Evolutionary conservation across 2,329 filamentous ascomycete genomes (phyloP).

Genomic region (Fusarium caatingaense): DNA sequence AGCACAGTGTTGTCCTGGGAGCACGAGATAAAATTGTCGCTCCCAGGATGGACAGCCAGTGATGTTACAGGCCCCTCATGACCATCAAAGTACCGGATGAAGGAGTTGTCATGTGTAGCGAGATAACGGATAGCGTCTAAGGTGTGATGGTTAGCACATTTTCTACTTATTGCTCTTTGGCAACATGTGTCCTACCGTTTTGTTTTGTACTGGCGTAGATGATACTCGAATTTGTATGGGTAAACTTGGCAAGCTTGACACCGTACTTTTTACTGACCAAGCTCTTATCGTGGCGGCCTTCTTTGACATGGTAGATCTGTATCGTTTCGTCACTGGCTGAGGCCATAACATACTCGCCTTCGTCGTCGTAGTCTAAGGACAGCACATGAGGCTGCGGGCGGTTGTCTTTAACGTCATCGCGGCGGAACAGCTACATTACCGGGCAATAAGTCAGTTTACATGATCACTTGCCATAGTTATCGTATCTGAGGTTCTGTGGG

Average conservation of each 20-base stretch:
- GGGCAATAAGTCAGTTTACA: neutral
- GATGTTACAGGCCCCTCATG: slow-evolving; percentile 88
- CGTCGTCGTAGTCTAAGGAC: slow-evolving; percentile 96
- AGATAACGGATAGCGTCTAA: slow-evolving; percentile 85
- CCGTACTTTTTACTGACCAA: slow-evolving; percentile 97
- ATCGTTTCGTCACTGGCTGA: slow-evolving; percentile 95
- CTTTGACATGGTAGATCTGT: slow-evolving; percentile 93
- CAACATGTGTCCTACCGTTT: slow-evolving; percentile 69
- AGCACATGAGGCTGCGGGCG: slow-evolving; percentile 74
- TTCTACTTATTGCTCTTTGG: neutral
- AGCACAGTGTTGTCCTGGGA: slow-evolving; percentile 90
- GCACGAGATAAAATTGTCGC: slow-evolving; percentile 92
- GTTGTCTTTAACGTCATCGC: slow-evolving; percentile 65
- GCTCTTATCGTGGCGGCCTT: slow-evolving; percentile 89
- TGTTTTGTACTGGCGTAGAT: slow-evolving; percentile 97
- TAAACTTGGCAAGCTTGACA: slow-evolving; percentile 92
- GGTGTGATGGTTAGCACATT: neutral
- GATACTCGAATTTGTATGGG: slow-evolving; percentile 89
- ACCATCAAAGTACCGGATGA: slow-evolving; percentile 94
- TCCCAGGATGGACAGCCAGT: slow-evolving; percentile 84
- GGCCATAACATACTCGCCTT: slow-evolving; percentile 90
- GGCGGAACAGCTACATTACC: slow-evolving; percentile 63
- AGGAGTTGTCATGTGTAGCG: slow-evolving; percentile 94
- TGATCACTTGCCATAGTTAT: neutral
- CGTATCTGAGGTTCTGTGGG: neutral